Base-by-base conservation (phyloP, 2,329 filamentous ascomycete species). In the Fusarium sp. region DNA sequence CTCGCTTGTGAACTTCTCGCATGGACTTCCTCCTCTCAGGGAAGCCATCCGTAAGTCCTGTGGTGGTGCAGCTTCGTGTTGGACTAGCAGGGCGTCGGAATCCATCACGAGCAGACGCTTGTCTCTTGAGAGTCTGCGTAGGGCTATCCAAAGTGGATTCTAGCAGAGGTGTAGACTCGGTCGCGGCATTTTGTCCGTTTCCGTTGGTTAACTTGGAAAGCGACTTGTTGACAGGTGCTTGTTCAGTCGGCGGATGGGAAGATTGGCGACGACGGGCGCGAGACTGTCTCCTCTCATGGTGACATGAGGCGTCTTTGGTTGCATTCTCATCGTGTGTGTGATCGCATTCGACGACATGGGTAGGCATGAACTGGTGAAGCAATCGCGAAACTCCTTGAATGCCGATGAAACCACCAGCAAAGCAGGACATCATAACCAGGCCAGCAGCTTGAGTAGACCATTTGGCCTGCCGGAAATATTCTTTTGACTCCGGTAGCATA, bases 401-500 rank as follows among this genome's bases (percentile, higher is more conserved):
- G 39, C 92, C 92, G 41, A 94, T 79, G 72, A 94, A 94, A 16
- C 93, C 93, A 21, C 82, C 86, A 9, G 92, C 81, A 78, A 95
- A 95, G 78, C 89, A 92, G 16, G 77, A 87, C 78, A 94, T 91
- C 77, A 94, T 85, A 37, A 90, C 82, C 76, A 93, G 88, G 19
- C 91, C 91, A 10, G 95, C 93, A 5, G 83, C 79, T 69, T 91
- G 88, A 7, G 93, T 85, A 12, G 88, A 86, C 81, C 91, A 91
- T 21, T 90, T 91, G 57, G 90, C 92, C 60, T 90, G 86, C 66
- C 87, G 85, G 7, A 99, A 87, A 78, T 97, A 97, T 42, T 86
- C 86, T 78, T 92, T 94, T 5, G 95, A 91, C 25, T 93, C 94
- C 15, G 95, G 95, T 12, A 98, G 87, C 93, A 98, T 98, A 81